Percentiles rank a stretch among this genome's conserved stretches.
Evolutionary conservation across 164 flowering plant species (phyloP).

Genomic region (Saururus chinensis): DNA sequence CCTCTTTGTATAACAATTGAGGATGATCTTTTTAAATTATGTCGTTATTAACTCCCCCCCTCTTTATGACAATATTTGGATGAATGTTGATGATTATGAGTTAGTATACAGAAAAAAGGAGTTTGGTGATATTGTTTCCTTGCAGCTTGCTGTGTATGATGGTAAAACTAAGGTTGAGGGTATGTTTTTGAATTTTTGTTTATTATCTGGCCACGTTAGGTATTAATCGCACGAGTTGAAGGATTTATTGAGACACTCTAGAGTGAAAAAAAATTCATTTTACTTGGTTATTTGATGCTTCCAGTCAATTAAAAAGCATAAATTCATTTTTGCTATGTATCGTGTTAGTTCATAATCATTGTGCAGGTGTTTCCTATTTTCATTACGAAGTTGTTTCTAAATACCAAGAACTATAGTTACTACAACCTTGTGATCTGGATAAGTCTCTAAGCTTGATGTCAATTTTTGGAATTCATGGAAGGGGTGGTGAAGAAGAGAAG

Average conservation of each 20-base stretch:
- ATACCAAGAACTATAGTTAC: not conserved
- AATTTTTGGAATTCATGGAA: slow-evolving; percentile 1
- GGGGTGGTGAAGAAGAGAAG: slow-evolving; percentile 25
- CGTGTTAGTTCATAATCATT: too few relatives aligned
- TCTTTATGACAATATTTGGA: not conserved
- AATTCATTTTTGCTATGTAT: too few relatives aligned
- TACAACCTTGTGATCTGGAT: not conserved
- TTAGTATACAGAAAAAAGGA: too few relatives aligned
- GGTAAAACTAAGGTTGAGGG: slow-evolving; percentile 75
- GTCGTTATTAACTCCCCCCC: too few relatives aligned
- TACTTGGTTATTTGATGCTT: too few relatives aligned
- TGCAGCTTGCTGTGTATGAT: slow-evolving; percentile 80
- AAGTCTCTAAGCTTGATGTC: not conserved
- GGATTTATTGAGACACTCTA: not conserved
- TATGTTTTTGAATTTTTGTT: too few relatives aligned
- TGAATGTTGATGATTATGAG: not conserved
- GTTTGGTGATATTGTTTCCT: slow-evolving; percentile 2
- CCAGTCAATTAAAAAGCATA: too few relatives aligned
- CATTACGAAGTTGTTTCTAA: too few relatives aligned
- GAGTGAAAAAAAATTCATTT: not conserved
- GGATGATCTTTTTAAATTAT: too few relatives aligned
- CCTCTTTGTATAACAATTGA: too few relatives aligned
- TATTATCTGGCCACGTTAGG: not conserved
- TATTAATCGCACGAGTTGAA: not conserved
- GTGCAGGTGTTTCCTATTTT: too few relatives aligned